These are phyloP conservation scores for Candida nemodendra DNA, from an alignment of 805 yeast genomes.

Conservation along the genomic window DNA sequence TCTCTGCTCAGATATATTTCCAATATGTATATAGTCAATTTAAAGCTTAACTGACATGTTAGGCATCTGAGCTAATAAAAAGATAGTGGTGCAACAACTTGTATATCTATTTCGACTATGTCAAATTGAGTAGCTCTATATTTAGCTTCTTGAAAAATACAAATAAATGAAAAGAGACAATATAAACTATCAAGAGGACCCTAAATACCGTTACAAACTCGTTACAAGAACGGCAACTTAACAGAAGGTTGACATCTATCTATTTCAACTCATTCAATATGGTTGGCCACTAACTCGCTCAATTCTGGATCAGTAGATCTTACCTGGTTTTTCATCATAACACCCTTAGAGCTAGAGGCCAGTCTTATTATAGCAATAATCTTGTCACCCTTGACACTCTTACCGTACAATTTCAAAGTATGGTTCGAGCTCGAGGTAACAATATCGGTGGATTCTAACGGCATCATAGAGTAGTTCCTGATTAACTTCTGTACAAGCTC, in stretches of 20 bases:
- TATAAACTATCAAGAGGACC: no score
- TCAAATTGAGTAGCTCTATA: no score
- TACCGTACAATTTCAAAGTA: conserved; percentile 78
- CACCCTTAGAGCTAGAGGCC: conserved; percentile 47
- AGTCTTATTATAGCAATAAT: conserved; percentile 50
- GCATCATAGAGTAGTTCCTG: conserved; percentile 56
- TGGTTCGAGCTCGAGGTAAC: conserved; percentile 62
- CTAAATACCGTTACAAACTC: no score
- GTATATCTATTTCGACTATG: no score
- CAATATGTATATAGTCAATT: conserved; percentile 5
- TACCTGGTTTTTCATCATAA: conserved; percentile 57
- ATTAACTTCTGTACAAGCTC: conserved; percentile 59
- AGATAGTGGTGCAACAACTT: no score
- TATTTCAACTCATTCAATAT: conserved; percentile 34
- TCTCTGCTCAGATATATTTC: no score
- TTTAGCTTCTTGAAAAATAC: no score
- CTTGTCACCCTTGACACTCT: conserved; percentile 57
- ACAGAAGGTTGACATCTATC: no score
- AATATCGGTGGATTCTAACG: conserved; percentile 71
- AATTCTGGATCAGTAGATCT: conserved; percentile 53
- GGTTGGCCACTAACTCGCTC: conserved; percentile 50
- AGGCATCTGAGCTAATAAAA: no score
- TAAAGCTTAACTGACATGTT: no score
- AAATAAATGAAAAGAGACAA: no score
- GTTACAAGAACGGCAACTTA: no score